Base-by-base conservation (phyloP, 23 red algal species). In the Chondrus crispus region DNA sequence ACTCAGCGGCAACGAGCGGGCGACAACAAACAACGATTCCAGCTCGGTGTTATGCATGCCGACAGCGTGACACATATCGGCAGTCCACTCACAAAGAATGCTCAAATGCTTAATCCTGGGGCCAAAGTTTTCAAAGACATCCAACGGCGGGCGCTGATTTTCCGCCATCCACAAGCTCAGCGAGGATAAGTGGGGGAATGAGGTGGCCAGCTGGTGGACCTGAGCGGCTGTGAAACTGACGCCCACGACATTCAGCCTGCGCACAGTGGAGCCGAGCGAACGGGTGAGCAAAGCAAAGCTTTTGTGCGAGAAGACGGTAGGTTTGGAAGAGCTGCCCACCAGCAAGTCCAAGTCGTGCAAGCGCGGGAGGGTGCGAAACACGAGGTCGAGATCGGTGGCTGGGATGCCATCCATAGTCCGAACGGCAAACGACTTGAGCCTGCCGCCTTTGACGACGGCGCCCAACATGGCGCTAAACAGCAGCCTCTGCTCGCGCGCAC, bases 11-110 rank as follows among this genome's bases (percentile, higher is more conserved):
- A 90, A 41, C 24, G 64, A 45, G 28, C 64, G 78, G 53, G 87
- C 62, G 40, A 90, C 72, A 2, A 90, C 37, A 64, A 90, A 90
- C 62, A 90, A 69, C 1, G 87, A 90, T 45, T 90, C 71, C 3
- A 90, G 72, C 50, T 46, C 47, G 16, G 87, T 90, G 87, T 90
- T 90, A 42, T 90, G 36, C 13, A 48, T 50, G 4, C 72, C 87
- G 9, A 90, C 87, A 41, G 87, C 87, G 6, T 66, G 41, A 46
- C 87, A 90, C 87, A 90, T 90, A 39, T 69, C 64, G 35, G 78
- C 87, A n/a, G 46, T 71, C 87, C 87, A 90, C 19, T 90, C 87
- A 68, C 87, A 90, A 11, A 90, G 49, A 39, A 90, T 28, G 72
- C 87, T 90, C 6, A 90, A 37, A 64, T 75, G 87, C 45, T 49